Evolutionary conservation across 192 early-diverging fungal genomes (phyloP).

Genomic region (Umbelopsis sp.): DNA sequence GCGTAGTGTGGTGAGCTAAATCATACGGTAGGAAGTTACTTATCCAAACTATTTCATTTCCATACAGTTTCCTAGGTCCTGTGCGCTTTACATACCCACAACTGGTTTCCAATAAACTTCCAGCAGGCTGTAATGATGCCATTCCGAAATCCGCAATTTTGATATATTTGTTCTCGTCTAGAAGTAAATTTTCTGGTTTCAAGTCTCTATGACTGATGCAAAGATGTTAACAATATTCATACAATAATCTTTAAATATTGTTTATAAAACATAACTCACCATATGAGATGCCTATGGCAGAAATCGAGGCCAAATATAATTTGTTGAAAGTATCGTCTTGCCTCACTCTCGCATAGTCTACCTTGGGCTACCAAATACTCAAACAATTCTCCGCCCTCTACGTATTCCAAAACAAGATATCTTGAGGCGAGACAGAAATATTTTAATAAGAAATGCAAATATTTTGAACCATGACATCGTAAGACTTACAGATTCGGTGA

Average conservation of each 20-base stretch:
- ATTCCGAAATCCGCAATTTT: constrained; percentile 98
- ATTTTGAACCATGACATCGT: not conserved
- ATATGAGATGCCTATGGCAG: constrained; percentile 70
- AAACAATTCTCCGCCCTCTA: constrained; percentile 75
- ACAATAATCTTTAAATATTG: not conserved
- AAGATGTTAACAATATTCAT: not conserved
- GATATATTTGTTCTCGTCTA: constrained; percentile 51
- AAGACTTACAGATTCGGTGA: constrained; percentile 32
- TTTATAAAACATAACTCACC: constrained; percentile 40
- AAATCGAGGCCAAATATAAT: constrained; percentile 68
- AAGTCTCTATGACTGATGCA: constrained; percentile 80
- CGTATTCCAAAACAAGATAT: constrained; percentile 67
- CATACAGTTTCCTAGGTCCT: not conserved
- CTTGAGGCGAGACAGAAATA: constrained; percentile 24
- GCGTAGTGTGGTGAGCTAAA: constrained; percentile 73
- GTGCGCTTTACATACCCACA: constrained; percentile 54
- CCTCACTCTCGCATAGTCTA: constrained; percentile 58
- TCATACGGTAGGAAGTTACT: not conserved
- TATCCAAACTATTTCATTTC: not conserved
- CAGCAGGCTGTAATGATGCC: constrained; percentile 54
- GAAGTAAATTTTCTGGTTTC: constrained; percentile 80
- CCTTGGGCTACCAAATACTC: constrained; percentile 67
- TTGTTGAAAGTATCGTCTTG: constrained; percentile 74
- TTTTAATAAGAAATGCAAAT: constrained; percentile 1
- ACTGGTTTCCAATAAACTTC: constrained; percentile 61